Percentiles rank a stretch among this genome's conserved stretches.
Conservation (phyloP, 805 yeast species). For the Saitoella complicata region DNA sequence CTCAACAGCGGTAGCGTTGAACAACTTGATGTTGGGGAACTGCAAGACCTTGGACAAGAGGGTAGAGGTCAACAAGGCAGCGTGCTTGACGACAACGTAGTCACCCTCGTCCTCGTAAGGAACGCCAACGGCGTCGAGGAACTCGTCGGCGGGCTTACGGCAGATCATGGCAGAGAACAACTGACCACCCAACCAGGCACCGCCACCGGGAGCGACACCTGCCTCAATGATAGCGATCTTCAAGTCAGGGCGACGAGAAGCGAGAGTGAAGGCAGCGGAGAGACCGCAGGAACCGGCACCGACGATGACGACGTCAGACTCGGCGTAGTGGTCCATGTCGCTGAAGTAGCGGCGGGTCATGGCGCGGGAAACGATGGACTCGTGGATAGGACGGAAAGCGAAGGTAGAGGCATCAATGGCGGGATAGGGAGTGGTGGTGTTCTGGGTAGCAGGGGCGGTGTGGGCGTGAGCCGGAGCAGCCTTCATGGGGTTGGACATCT, state of each 20-base stretch:
- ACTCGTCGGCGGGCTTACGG: conserved; percentile 63
- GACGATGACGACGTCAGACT: conserved; percentile 55
- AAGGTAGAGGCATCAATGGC: conserved; percentile 19
- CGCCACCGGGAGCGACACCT: conserved; percentile 65
- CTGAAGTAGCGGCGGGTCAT: conserved; percentile 62
- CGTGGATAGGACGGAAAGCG: conserved; percentile 56
- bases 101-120: conserved; percentile 68
- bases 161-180: conserved; percentile 62
- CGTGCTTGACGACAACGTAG: conserved; percentile 65
- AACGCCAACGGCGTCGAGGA: conserved; percentile 45
- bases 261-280: conserved; percentile 58
- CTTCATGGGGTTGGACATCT: no score
- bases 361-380: conserved; percentile 64
- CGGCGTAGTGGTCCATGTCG: conserved; percentile 59
- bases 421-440: no score
- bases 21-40: conserved; percentile 59
- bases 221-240: conserved; percentile 62
- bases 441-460: no score
- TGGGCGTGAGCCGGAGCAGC: no score
- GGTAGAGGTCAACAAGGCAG: conserved; percentile 61
- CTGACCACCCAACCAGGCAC: conserved; percentile 66
- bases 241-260: conserved; percentile 58
- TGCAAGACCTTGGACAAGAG: conserved; percentile 49
- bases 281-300: conserved; percentile 72
- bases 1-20: conserved; percentile 69